Evolutionary conservation across 345 rosid species (phyloP).

Genomic region (Clarkia xantiana): DNA sequence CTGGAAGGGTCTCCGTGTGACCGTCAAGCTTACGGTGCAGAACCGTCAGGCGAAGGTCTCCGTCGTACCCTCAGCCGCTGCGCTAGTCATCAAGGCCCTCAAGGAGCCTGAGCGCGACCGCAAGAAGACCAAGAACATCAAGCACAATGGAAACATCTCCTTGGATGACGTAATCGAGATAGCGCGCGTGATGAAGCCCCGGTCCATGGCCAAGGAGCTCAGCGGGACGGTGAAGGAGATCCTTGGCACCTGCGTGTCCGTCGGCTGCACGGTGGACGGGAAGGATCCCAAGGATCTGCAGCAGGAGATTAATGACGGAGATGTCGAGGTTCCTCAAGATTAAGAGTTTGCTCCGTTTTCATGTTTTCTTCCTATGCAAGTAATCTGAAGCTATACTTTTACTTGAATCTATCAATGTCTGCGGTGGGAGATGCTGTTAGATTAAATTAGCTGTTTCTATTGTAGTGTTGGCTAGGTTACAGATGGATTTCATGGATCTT

Average conservation of each 20-base stretch:
- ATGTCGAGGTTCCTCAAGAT: constrained; percentile 12
- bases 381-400: background rate
- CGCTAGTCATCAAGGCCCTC: constrained; percentile 18
- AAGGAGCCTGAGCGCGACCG: constrained; percentile 19
- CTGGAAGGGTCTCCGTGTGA: constrained; percentile 23
- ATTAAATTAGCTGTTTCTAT: background rate
- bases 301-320: constrained; percentile 12
- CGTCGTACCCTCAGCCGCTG: constrained; percentile 17
- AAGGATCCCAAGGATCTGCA: constrained; percentile 17
- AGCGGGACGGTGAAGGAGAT: constrained; percentile 18
- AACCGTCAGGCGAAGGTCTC: constrained; percentile 21
- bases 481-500: background rate
- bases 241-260: constrained; percentile 17
- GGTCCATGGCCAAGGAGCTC: constrained; percentile 18
- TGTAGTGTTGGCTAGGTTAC: background rate
- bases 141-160: constrained; percentile 18
- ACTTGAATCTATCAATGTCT: background rate
- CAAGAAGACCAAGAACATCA: constrained; percentile 19
- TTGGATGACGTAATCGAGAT: constrained; percentile 20
- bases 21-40: constrained; percentile 19
- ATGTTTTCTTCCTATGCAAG: background rate
- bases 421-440: background rate
- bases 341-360: constrained; percentile 4
- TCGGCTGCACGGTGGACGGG: constrained; percentile 18
- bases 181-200: constrained; percentile 13